These are phyloP conservation scores for Malbranchea cinnamomea DNA, from an alignment of 2,329 filamentous ascomycete species.

Conservation along the genomic window DNA sequence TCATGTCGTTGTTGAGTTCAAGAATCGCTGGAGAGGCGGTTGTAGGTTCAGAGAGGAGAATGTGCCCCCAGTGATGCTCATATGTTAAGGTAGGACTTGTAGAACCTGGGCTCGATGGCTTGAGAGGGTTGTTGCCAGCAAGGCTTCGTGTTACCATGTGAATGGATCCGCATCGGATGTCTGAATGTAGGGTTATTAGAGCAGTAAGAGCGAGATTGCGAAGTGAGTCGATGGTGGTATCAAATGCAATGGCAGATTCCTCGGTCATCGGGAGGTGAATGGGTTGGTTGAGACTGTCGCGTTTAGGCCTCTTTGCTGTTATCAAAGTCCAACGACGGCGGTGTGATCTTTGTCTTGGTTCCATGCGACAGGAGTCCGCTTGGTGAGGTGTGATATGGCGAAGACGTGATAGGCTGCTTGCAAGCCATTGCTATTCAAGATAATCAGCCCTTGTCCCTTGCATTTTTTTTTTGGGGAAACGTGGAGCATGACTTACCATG, in stretches of 20 bases:
- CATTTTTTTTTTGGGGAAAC: no score
- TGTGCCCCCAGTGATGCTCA: slow-evolving; percentile 49
- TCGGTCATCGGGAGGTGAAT: slow-evolving; percentile 78
- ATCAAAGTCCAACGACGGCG: slow-evolving; percentile 73
- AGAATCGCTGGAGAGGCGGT: slow-evolving; percentile 52
- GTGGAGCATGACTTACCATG: slow-evolving; percentile 40
- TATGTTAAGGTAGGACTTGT: slow-evolving; percentile 43
- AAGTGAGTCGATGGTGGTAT: slow-evolving; percentile 71
- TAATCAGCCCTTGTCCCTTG: slow-evolving; percentile 8
- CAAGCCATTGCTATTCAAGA: slow-evolving; percentile 59
- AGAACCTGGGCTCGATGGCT: slow-evolving; percentile 17
- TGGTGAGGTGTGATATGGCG: slow-evolving; percentile 71
- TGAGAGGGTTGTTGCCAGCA: slow-evolving; percentile 35
- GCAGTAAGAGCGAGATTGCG: slow-evolving; percentile 65
- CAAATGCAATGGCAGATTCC: slow-evolving; percentile 76
- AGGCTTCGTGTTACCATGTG: slow-evolving; percentile 57
- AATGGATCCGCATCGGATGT: slow-evolving; percentile 72
- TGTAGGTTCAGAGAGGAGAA: slow-evolving; percentile 26
- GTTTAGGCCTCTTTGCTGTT: slow-evolving; percentile 42
- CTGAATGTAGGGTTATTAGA: slow-evolving; percentile 74
- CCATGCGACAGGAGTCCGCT: slow-evolving; percentile 42
- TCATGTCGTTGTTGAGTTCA: slow-evolving; percentile 67
- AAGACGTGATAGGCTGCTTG: slow-evolving; percentile 64
- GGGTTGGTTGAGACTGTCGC: slow-evolving; percentile 42
- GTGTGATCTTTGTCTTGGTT: slow-evolving; percentile 33